phyloP scores from a whole-genome alignment of 1,284 basidiomycete species.

The Cystobasidium pallidum region DNA sequence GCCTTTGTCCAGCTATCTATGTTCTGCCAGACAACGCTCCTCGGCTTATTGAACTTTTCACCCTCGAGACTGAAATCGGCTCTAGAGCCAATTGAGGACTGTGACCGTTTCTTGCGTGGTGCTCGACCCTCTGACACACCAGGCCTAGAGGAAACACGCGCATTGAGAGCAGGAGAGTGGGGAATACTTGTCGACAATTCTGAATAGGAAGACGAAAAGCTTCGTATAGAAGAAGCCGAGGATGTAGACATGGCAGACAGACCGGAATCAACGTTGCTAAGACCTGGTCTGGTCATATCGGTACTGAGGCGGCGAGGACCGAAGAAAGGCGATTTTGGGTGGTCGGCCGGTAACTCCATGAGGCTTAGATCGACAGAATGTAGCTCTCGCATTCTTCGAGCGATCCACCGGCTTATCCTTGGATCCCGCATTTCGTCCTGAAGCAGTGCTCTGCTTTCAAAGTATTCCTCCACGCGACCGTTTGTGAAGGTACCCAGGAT shows the following conservation, averaged over 20 bases:
- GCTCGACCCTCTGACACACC: conserved; percentile 45
- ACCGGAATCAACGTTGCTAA: conserved; percentile 8
- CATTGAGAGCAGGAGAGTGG: conserved; percentile 41
- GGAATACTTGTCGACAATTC: conserved; percentile 37
- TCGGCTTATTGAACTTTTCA: conserved; percentile 43
- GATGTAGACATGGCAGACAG: conserved; percentile 48
- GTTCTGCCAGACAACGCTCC: conserved; percentile 54
- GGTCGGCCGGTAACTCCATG: conserved; percentile 61
- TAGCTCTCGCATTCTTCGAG: conserved; percentile 86
- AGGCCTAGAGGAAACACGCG: conserved; percentile 43
- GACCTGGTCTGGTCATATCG: conserved; percentile 6
- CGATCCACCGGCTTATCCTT: conserved; percentile 77
- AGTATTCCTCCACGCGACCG: conserved; percentile 90
- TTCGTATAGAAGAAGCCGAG: conserved; percentile 48
- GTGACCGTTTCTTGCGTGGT: conserved; percentile 47
- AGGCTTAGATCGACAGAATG: conserved; percentile 81
- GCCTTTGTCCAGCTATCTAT: conserved; percentile 54
- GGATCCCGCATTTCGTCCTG: conserved; percentile 75
- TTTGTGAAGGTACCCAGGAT: conserved; percentile 92
- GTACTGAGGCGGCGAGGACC: conserved; percentile 10
- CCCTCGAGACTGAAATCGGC: conserved; percentile 35
- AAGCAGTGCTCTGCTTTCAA: conserved; percentile 78
- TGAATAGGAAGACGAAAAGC: conserved; percentile 49
- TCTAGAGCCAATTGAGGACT: conserved; percentile 14
- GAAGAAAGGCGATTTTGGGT: conserved; percentile 35